A percentile compares a stretch with the other conserved stretches of the same genome.
phyloP scores from a whole-genome alignment of 2,329 filamentous ascomycete genomes.

The Cryphonectria carpinicola region DNA sequence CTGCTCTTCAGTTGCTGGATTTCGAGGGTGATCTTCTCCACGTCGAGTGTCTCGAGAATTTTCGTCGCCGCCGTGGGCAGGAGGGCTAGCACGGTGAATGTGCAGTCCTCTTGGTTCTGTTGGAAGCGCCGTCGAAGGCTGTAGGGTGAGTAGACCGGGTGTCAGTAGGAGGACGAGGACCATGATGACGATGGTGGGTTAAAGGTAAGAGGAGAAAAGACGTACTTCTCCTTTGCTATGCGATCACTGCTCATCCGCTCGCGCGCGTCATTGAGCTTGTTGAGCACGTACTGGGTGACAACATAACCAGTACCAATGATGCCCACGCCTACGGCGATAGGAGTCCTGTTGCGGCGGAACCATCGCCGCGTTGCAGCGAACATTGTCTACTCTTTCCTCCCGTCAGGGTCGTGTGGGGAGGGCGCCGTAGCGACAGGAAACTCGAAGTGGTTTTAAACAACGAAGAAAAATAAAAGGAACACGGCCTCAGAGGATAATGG shows the following conservation, averaged over 20 bases:
- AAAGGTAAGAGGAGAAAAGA: conserved; percentile 8
- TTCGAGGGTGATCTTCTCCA: conserved; percentile 90
- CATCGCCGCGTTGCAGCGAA: conserved; percentile 80
- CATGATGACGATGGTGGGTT: background rate
- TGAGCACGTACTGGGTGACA: conserved; percentile 88
- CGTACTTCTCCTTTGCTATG: conserved; percentile 95
- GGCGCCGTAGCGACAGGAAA: background rate
- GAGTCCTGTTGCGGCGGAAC: conserved; percentile 89
- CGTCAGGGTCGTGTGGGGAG: background rate
- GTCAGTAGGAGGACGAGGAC: conserved; percentile 20
- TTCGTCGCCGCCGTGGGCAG: conserved; percentile 90
- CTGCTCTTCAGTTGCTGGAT: conserved; percentile 88
- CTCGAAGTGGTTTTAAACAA: background rate
- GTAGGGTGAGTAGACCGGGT: conserved; percentile 26
- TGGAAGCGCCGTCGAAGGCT: conserved; percentile 95
- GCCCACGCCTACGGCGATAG: conserved; percentile 84
- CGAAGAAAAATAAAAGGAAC: background rate
- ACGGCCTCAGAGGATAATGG: background rate
- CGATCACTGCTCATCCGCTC: conserved; percentile 97
- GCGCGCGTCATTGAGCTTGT: conserved; percentile 88
- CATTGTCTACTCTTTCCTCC: conserved; percentile 46
- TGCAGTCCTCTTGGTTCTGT: conserved; percentile 98
- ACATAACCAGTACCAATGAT: conserved; percentile 89
- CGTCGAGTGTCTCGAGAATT: conserved; percentile 84
- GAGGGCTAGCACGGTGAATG: conserved; percentile 94